These are phyloP conservation scores for Exophiala aquamarina DNA, from an alignment of 2,329 filamentous ascomycete species.

Conservation along the genomic window DNA sequence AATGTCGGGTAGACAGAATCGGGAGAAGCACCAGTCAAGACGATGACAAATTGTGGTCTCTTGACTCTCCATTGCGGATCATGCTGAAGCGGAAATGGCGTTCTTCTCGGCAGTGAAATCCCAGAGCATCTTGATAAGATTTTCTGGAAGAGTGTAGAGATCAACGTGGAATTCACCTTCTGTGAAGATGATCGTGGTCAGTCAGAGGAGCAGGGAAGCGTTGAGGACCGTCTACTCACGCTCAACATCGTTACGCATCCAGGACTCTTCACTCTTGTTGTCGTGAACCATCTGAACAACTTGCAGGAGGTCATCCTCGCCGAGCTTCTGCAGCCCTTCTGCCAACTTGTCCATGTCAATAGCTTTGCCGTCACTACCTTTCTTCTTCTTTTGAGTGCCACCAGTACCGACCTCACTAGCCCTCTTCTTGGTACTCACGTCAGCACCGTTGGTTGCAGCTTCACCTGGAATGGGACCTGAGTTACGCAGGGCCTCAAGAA, in stretches of 20 bases:
- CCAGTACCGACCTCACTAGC: conserved; percentile 39
- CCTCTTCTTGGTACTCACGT: conserved; percentile 62
- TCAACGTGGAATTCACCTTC: conserved; percentile 98
- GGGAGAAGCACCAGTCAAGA: too few species aligned
- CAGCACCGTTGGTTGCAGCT: conserved; percentile 52
- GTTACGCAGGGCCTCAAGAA: conserved; percentile 76
- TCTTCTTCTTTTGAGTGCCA: conserved; percentile 70
- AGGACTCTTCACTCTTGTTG: conserved; percentile 90
- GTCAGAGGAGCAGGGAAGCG: conserved; percentile 6
- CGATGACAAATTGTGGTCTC: background rate
- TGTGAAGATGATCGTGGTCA: conserved; percentile 41
- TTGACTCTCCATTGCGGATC: background rate
- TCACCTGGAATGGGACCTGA: conserved; percentile 82
- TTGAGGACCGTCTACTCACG: conserved; percentile 57
- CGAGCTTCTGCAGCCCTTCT: conserved; percentile 82
- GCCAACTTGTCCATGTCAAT: conserved; percentile 96
- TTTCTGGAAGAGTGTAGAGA: conserved; percentile 92
- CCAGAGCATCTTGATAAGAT: conserved; percentile 90
- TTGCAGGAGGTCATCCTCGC: conserved; percentile 88
- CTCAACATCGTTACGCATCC: conserved; percentile 96
- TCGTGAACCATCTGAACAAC: conserved; percentile 98
- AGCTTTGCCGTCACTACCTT: conserved; percentile 62
- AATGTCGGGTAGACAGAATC: too few species aligned
- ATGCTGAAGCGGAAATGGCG: conserved; percentile 24
- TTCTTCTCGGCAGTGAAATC: conserved; percentile 65